Base-by-base conservation (phyloP, 2,329 filamentous ascomycete species). In the Septoria linicola region DNA sequence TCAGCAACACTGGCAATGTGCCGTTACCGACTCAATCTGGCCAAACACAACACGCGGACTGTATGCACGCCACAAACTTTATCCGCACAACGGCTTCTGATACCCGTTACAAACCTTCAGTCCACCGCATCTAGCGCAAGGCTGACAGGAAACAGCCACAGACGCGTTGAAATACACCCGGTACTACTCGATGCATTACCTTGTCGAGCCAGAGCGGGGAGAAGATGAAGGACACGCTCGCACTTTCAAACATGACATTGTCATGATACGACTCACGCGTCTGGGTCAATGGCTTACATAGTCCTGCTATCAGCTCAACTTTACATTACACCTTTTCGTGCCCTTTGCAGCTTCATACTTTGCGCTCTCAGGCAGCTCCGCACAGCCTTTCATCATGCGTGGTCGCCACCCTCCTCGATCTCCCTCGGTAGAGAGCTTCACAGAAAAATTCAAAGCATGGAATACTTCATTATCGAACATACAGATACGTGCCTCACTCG, bases 361-460 rank as follows among this genome's bases (percentile, higher is more conserved):
- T 13, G 5, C 16, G 11, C 16, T 10, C 17, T 39, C 6, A 19
- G 8, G 17, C 7, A 16, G 35, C 35, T 8, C 17, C 8, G 16
- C 19, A 19, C 7, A 11, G 10, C 8, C 10, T n/a, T 21, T 6
- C 13, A 39, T 16, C 35, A 47, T 47, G 44, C 44, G 44, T 16
- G 34, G 34, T 25, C 34, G 44, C 10, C 44, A 31, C 3, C 23
- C 16, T 2, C 21, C n/a, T 8, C 44, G 44, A 20, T 39, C 44
- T 13, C 34, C 34, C 11, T 47, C 35, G 8, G 44, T 52, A 20
- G 42, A 46, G 21, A 52, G 42, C 17, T 35, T 52, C 14, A 45
- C 37, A 11, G 49, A 52, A 19, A 52, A 37, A n/a, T 41, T 52
- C 37, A 41, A 52, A 30, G 10, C 49, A 3, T 52, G 37, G 49